Evolutionary conservation across 345 rosid species (phyloP).

Genomic region (Lepidium aucheri): DNA sequence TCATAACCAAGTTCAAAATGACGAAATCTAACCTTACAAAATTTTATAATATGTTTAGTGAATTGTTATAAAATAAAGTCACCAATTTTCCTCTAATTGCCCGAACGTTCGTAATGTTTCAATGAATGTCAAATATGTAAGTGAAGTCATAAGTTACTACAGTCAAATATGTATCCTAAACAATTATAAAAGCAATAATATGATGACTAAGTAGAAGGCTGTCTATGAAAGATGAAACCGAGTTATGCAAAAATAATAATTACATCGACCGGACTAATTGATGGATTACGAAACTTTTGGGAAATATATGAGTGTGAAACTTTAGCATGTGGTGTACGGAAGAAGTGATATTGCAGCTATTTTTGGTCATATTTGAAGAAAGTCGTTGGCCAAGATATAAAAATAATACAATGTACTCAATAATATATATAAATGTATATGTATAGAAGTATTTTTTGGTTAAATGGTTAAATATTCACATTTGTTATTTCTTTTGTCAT

Average conservation of each 20-base stretch:
- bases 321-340: not conserved
- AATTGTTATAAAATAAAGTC: no score
- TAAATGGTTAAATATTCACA: no score
- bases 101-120: not conserved
- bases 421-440: no score
- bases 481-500: no score
- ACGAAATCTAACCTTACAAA: not conserved
- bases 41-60: not conserved
- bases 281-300: not conserved
- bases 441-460: no score
- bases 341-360: not conserved
- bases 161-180: not conserved
- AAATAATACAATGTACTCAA: not conserved
- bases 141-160: not conserved
- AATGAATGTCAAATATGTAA: not conserved
- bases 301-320: not conserved
- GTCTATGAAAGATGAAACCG: conserved; percentile 8
- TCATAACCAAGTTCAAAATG: not conserved
- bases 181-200: not conserved
- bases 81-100: no score
- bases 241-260: not conserved
- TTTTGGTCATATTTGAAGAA: not conserved
- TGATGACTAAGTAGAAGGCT: conserved; percentile 12
- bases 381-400: not conserved
- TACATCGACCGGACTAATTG: not conserved